Percentiles rank a stretch among this genome's conserved stretches.
These are phyloP conservation scores for Rhizophagus prolifer DNA, from an alignment of 192 early-diverging fungal species.

Conservation along the genomic window DNA sequence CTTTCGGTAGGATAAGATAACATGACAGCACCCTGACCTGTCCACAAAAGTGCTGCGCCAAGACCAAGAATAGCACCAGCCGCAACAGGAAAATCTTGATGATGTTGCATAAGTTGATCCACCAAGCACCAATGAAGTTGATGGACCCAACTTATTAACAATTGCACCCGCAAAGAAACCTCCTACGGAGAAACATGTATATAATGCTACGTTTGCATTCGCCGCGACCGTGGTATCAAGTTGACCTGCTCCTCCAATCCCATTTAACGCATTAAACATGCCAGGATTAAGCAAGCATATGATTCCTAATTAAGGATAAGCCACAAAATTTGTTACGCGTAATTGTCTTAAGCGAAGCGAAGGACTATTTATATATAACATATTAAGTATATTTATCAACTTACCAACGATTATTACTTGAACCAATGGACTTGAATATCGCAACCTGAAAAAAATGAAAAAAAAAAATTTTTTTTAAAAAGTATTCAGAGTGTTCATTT, in stretches of 20 bases:
- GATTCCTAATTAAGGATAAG: not conserved
- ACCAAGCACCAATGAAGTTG: constrained; percentile 65
- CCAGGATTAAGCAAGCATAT: constrained; percentile 8
- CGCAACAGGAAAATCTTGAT: constrained; percentile 64
- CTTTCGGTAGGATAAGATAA: constrained; percentile 80
- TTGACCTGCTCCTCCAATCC: constrained; percentile 67
- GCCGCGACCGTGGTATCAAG: constrained; percentile 57
- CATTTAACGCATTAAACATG: constrained; percentile 29
- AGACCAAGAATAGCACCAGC: constrained; percentile 80
- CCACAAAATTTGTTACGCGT: not conserved
- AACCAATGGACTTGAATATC: constrained; percentile 20
- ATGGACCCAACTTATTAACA: constrained; percentile 77
- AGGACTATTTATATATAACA: no score
- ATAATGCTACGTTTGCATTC: constrained; percentile 77
- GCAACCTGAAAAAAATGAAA: not conserved
- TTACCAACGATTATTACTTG: constrained; percentile 27
- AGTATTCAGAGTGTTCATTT: no score
- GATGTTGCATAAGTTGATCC: constrained; percentile 63
- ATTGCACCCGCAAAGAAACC: constrained; percentile 73
- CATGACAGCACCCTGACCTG: constrained; percentile 82
- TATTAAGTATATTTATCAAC: no score
- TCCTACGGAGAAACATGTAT: constrained; percentile 76
- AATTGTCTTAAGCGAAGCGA: no score
- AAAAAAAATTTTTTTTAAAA: no score
- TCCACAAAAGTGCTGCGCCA: constrained; percentile 72